Percentiles rank a stretch among this genome's conserved stretches.
Conservation (phyloP, 192 early-diverging fungal genomes). For the Rhizophagus prolifer region DNA sequence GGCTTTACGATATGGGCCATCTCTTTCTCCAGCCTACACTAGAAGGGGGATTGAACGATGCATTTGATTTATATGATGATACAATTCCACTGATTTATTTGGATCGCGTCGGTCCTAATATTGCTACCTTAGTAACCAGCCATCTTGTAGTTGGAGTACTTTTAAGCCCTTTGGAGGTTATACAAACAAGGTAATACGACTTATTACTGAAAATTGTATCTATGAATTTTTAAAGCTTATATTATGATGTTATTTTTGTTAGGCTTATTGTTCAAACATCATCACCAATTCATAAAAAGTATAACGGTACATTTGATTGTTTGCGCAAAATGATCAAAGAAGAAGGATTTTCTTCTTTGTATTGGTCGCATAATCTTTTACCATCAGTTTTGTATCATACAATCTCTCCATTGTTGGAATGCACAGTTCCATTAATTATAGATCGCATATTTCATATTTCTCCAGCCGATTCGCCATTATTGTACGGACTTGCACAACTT, state of each 20-base stretch:
- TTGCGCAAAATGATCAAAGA: conserved; percentile 74
- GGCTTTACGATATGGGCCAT: conserved; percentile 73
- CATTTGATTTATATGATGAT: conserved; percentile 89
- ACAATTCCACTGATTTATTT: conserved; percentile 65
- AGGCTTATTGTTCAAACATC: conserved; percentile 84
- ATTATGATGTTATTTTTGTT: background rate
- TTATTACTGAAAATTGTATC: background rate
- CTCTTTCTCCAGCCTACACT: conserved; percentile 79
- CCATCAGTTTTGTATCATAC: conserved; percentile 82
- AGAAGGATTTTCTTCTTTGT: conserved; percentile 71
- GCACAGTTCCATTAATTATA: conserved; percentile 63
- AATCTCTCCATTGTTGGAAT: conserved; percentile 69
- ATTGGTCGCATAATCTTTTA: conserved; percentile 67
- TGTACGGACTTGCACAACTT: conserved; percentile 62
- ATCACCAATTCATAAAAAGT: conserved; percentile 74
- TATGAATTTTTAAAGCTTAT: background rate
- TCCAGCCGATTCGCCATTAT: conserved; percentile 59
- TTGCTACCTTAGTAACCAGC: conserved; percentile 72
- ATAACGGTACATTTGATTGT: conserved; percentile 77
- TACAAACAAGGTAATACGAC: conserved; percentile 70
- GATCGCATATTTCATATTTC: conserved; percentile 62
- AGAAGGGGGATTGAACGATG: conserved; percentile 87
- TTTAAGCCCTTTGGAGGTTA: conserved; percentile 88
- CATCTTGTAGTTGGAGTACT: conserved; percentile 74
- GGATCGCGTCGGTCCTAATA: conserved; percentile 58